Conservation (phyloP, 2,329 filamentous ascomycete genomes). For the Periconia macrospinosa region DNA sequence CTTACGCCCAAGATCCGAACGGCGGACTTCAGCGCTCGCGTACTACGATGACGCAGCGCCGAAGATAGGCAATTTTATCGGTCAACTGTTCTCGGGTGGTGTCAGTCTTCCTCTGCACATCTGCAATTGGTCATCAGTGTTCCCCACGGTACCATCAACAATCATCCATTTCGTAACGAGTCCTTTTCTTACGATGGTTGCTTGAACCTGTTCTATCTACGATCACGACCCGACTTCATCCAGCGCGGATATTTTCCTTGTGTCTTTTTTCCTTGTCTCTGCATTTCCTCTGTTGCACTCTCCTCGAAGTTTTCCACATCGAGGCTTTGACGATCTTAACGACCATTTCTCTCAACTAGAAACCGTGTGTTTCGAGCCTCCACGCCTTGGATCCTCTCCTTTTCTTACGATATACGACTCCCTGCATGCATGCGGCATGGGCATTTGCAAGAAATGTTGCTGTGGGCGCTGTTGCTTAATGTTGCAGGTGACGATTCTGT, state of each 20-base stretch:
- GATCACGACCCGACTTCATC: constrained; percentile 14
- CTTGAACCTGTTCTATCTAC: background rate
- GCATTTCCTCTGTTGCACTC: constrained; percentile 29
- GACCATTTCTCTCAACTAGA: constrained; percentile 31
- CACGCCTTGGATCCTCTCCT: constrained; percentile 32
- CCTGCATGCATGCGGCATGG: constrained; percentile 40
- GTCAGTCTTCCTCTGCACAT: constrained; percentile 15
- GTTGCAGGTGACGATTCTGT: constrained; percentile 39
- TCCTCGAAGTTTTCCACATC: constrained; percentile 30
- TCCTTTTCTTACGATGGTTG: background rate
- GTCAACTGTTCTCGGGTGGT: constrained; percentile 19
- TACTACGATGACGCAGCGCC: constrained; percentile 31
- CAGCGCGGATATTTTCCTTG: constrained; percentile 25
- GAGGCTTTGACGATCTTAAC: constrained; percentile 41
- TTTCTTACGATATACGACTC: constrained; percentile 39
- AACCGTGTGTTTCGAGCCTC: constrained; percentile 20
- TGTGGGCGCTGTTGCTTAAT: constrained; percentile 29
- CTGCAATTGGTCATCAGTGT: constrained; percentile 13
- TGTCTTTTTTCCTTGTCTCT: constrained; percentile 28
- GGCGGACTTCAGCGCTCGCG: constrained; percentile 37
- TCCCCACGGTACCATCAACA: background rate
- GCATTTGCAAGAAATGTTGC: constrained; percentile 26
- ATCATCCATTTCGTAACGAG: background rate
- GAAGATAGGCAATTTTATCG: constrained; percentile 25
- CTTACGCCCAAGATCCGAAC: constrained; percentile 35